phyloP scores from a whole-genome alignment of 2,329 filamentous ascomycete genomes.

The Beauveria bassiana region DNA sequence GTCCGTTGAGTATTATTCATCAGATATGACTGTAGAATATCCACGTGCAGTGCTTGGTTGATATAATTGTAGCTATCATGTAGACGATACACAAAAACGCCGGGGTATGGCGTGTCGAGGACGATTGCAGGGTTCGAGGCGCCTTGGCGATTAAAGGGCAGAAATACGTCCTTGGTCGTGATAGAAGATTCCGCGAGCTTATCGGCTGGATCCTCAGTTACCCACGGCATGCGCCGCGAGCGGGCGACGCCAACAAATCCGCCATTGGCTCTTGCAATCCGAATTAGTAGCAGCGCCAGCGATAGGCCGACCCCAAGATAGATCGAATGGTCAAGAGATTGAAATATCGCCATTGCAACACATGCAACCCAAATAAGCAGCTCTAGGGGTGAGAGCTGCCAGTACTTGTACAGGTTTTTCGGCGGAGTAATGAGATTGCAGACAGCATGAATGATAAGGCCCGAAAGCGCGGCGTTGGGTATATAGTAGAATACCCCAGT shows the following conservation, averaged over 20 bases:
- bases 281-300: slow-evolving; percentile 33
- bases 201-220: neutral
- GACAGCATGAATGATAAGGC: slow-evolving; percentile 78
- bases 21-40: slow-evolving; percentile 32
- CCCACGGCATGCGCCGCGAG: slow-evolving; percentile 13
- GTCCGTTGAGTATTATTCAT: slow-evolving; percentile 33
- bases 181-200: neutral
- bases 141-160: slow-evolving; percentile 34
- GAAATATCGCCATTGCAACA: slow-evolving; percentile 50
- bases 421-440: slow-evolving; percentile 68
- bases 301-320: slow-evolving; percentile 40
- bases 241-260: slow-evolving; percentile 36
- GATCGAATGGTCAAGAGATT: slow-evolving; percentile 42
- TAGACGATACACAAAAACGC: slow-evolving; percentile 45
- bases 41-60: slow-evolving; percentile 41
- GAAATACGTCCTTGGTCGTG: slow-evolving; percentile 20
- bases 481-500: slow-evolving; percentile 78
- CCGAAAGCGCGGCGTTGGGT: slow-evolving; percentile 61
- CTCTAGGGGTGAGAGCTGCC: slow-evolving; percentile 67
- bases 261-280: slow-evolving; percentile 39
- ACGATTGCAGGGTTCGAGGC: slow-evolving; percentile 37
- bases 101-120: slow-evolving; percentile 36
- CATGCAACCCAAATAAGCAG: slow-evolving; percentile 68
- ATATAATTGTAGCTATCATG: slow-evolving; percentile 45
- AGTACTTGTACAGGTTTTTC: slow-evolving; percentile 68